phyloP scores from a whole-genome alignment of 23 red algal species.

The Chondrus crispus region DNA sequence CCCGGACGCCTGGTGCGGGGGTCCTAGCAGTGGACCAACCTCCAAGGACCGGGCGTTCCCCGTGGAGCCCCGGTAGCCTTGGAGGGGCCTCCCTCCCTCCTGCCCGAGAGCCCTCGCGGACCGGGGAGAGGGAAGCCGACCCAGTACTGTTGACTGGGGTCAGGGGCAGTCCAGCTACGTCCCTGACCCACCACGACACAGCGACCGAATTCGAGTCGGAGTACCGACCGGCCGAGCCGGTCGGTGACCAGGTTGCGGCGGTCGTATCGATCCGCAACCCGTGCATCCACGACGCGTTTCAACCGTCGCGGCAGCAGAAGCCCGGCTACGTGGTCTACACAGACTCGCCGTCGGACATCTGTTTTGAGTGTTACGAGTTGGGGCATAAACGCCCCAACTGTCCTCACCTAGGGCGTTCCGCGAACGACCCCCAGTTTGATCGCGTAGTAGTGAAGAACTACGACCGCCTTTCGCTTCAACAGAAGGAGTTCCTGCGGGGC shows the following conservation, averaged over 20 bases:
- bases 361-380: background rate
- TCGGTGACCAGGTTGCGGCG: background rate
- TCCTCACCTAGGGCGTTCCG: background rate
- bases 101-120: no score
- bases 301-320: background rate
- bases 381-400: background rate
- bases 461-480: background rate
- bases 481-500: background rate
- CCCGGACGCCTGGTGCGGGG: no score
- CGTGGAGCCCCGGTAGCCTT: no score
- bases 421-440: background rate
- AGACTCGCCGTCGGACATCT: background rate
- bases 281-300: background rate
- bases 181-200: background rate
- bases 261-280: background rate
- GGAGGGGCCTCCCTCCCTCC: no score
- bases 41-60: no score
- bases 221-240: background rate
- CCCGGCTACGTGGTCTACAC: background rate
- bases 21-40: no score
- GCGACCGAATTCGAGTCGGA: background rate
- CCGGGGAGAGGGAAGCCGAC: no score
- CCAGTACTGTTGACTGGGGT: no score
- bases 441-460: background rate
- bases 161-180: no score